Conservation (phyloP, 1,139 yeast species). For the Candida neerlandica region DNA sequence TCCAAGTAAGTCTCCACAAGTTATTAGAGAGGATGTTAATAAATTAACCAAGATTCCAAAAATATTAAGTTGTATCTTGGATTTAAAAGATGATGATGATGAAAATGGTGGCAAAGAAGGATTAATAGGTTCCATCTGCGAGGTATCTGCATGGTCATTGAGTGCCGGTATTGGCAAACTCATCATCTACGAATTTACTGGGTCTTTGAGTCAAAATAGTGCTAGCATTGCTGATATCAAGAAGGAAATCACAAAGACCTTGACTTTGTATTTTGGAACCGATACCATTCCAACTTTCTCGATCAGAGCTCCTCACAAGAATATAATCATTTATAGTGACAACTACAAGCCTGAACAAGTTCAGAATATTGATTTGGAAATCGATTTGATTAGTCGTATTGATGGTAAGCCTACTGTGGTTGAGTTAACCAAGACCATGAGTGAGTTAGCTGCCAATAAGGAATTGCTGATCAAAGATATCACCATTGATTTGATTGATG, state of each 20-base stretch:
- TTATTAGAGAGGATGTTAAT: constrained; percentile 81
- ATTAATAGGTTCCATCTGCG: constrained; percentile 73
- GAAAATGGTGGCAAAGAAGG: constrained; percentile 91
- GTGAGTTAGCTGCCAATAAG: constrained; percentile 66
- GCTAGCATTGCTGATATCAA: constrained; percentile 57
- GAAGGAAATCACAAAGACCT: constrained; percentile 58
- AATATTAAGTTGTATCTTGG: constrained; percentile 71
- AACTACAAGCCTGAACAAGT: constrained; percentile 17
- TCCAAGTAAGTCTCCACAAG: constrained; percentile 82
- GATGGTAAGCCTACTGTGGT: constrained; percentile 93
- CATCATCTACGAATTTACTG: constrained; percentile 79
- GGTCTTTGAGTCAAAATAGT: constrained; percentile 50
- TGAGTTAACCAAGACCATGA: constrained; percentile 83
- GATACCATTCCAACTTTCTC: constrained; percentile 63
- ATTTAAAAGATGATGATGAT: constrained; percentile 70
- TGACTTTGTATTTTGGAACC: constrained; percentile 76
- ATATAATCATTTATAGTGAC: constrained; percentile 46
- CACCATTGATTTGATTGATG: constrained; percentile 72
- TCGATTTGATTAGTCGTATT: constrained; percentile 66
- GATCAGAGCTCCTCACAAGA: constrained; percentile 64
- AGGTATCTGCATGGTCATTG: constrained; percentile 81
- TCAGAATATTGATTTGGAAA: constrained; percentile 52
- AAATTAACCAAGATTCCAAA: constrained; percentile 76
- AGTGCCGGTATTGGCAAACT: constrained; percentile 79
- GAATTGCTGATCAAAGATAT: constrained; percentile 71